phyloP scores from a whole-genome alignment of 2,329 filamentous ascomycete species.

The Aspergillus pseudoviridinutans region DNA sequence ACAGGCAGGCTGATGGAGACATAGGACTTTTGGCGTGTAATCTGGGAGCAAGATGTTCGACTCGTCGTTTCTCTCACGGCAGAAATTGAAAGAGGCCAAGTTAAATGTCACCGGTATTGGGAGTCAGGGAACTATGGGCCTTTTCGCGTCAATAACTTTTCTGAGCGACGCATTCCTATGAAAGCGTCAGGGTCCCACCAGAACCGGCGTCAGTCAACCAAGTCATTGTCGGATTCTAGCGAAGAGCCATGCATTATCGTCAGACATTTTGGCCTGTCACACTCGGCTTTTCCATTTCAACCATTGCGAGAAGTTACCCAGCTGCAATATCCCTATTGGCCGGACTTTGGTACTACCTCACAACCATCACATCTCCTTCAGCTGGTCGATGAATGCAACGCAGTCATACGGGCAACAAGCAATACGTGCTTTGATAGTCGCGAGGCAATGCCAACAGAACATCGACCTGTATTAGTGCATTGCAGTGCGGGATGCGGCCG shows the following conservation, averaged over 20 bases:
- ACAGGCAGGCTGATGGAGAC: background rate
- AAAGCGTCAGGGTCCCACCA: constrained; percentile 55
- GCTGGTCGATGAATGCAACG: constrained; percentile 82
- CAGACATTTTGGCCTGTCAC: constrained; percentile 79
- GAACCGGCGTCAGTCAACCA: constrained; percentile 26
- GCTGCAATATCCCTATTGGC: constrained; percentile 93
- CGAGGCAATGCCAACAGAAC: constrained; percentile 53
- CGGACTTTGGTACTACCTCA: constrained; percentile 90
- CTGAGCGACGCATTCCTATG: constrained; percentile 76
- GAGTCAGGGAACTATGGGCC: constrained; percentile 71
- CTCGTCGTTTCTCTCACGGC: constrained; percentile 97
- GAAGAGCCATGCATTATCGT: constrained; percentile 65
- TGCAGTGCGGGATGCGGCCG: constrained; percentile 95
- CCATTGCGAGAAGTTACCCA: constrained; percentile 92
- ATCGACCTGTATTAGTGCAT: constrained; percentile 81
- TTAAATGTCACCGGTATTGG: constrained; percentile 97
- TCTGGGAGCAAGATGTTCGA: constrained; percentile 95
- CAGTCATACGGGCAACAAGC: constrained; percentile 49
- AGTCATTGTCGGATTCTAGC: constrained; percentile 27
- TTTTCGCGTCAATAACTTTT: constrained; percentile 70
- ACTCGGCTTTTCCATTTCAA: constrained; percentile 72
- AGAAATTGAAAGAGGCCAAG: constrained; percentile 84
- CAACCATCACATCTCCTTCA: constrained; percentile 82
- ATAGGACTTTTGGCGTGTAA: constrained; percentile 94
- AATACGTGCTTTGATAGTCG: constrained; percentile 24